Conservation (phyloP, 495 filamentous ascomycete genomes). For the Aspergillus bridgeri region DNA sequence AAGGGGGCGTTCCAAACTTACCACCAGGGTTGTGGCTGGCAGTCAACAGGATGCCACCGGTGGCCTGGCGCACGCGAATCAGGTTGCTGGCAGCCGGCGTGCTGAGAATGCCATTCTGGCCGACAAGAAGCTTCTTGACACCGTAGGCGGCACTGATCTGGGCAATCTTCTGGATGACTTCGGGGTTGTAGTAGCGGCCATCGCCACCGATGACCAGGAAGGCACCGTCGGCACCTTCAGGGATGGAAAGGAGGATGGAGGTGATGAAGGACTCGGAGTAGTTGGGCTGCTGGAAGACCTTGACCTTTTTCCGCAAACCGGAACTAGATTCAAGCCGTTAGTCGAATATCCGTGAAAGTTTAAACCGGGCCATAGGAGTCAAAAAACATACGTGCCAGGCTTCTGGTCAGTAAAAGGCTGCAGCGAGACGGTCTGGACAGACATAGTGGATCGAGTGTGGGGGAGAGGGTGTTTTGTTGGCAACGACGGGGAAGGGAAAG, state of each 20-base stretch:
- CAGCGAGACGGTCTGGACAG: slow-evolving; percentile 69
- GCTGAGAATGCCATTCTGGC: slow-evolving; percentile 92
- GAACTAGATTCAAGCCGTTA: slow-evolving; percentile 56
- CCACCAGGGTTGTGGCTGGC: slow-evolving; percentile 98
- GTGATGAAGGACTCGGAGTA: slow-evolving; percentile 96
- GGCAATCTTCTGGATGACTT: slow-evolving; percentile 92
- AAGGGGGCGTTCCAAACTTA: slow-evolving; percentile 40
- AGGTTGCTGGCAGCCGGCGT: slow-evolving; percentile 95
- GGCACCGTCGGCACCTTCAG: slow-evolving; percentile 81
- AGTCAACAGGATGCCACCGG: slow-evolving; percentile 93
- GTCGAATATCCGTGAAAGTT: slow-evolving; percentile 21
- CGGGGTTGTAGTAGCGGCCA: slow-evolving; percentile 94
- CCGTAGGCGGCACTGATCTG: slow-evolving; percentile 97
- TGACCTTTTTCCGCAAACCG: slow-evolving; percentile 97
- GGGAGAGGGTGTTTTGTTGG: slow-evolving; percentile 9
- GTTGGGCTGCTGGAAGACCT: slow-evolving; percentile 89
- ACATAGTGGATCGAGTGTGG: slow-evolving; percentile 48
- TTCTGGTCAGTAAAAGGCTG: slow-evolving; percentile 91
- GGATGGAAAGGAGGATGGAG: slow-evolving; percentile 91
- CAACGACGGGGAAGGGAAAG: slow-evolving; percentile 3
- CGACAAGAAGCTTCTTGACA: slow-evolving; percentile 96
- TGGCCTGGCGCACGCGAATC: slow-evolving; percentile 89
- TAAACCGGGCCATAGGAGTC: slow-evolving; percentile 7
- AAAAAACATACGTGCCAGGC: slow-evolving; percentile 89
- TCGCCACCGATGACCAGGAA: slow-evolving; percentile 97